Conservation (phyloP, 192 early-diverging fungal genomes). For the Rhizoclosmatium globosum region DNA sequence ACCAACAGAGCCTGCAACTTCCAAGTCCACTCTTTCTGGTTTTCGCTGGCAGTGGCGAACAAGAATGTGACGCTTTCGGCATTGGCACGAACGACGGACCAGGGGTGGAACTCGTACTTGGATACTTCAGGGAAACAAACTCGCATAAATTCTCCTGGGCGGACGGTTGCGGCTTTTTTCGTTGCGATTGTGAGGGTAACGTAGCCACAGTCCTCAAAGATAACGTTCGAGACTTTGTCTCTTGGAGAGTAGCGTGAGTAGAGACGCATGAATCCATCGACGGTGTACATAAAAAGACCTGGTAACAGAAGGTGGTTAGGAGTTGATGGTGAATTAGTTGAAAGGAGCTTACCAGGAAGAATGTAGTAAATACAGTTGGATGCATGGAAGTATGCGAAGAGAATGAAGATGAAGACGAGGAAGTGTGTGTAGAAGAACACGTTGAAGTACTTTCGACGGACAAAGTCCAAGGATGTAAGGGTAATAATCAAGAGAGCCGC, state of each 20-base stretch:
- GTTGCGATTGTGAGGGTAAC: conserved; percentile 67
- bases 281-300: conserved; percentile 64
- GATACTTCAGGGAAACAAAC: conserved; percentile 77
- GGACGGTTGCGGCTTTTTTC: conserved; percentile 32
- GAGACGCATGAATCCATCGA: conserved; percentile 70
- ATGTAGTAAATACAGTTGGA: conserved; percentile 13
- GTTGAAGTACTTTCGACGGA: conserved; percentile 38
- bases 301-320: conserved; percentile 32
- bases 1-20: neutral
- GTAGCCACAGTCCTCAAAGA: conserved; percentile 65
- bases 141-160: conserved; percentile 79
- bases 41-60: neutral
- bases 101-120: conserved; percentile 79
- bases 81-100: conserved; percentile 72
- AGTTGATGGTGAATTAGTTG: neutral
- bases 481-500: conserved; percentile 19
- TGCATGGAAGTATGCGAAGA: conserved; percentile 25
- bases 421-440: conserved; percentile 37
- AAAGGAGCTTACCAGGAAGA: conserved; percentile 16
- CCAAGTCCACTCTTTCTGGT: neutral
- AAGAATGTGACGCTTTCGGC: conserved; percentile 10
- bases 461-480: conserved; percentile 30
- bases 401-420: conserved; percentile 34
- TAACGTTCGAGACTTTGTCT: conserved; percentile 65
- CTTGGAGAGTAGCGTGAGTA: conserved; percentile 53